These are phyloP conservation scores for Rosa multiflora DNA, from an alignment of 306 rosid genomes.

Conservation along the genomic window DNA sequence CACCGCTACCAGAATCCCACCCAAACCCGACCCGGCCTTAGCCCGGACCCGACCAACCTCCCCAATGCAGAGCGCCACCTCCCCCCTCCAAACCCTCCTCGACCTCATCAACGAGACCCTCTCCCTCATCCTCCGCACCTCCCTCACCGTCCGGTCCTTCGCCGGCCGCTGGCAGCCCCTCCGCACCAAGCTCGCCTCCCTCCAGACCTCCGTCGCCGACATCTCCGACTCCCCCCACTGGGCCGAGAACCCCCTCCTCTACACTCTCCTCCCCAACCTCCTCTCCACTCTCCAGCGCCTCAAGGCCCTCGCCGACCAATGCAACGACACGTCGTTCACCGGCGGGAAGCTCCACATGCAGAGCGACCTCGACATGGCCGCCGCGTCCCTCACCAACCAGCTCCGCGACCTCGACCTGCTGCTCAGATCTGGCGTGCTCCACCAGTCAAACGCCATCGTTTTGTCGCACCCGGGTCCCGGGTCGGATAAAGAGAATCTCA, in stretches of 20 bases:
- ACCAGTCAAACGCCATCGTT: constrained; percentile 55
- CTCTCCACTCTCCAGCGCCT: constrained; percentile 58
- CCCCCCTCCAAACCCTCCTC: constrained; percentile 45
- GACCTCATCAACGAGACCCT: constrained; percentile 43
- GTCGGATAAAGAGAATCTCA: constrained; percentile 35
- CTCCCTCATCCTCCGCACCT: constrained; percentile 39
- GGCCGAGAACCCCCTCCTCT: constrained; percentile 54
- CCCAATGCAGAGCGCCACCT: constrained; percentile 33
- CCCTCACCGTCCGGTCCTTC: constrained; percentile 47
- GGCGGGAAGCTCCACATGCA: constrained; percentile 64
- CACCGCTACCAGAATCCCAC: background rate
- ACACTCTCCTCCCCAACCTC: constrained; percentile 52
- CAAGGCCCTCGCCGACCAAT: constrained; percentile 39
- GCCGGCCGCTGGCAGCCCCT: constrained; percentile 51
- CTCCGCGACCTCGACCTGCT: constrained; percentile 52
- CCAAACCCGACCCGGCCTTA: constrained; percentile 12
- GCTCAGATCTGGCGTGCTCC: constrained; percentile 60
- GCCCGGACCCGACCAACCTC: background rate
- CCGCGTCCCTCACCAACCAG: constrained; percentile 40
- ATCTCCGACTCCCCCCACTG: constrained; percentile 49
- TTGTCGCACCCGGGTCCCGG: constrained; percentile 49
- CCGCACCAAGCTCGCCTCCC: constrained; percentile 40
- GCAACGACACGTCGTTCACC: constrained; percentile 33
- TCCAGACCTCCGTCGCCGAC: constrained; percentile 33
- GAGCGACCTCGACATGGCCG: constrained; percentile 61